A percentile compares a stretch with the other conserved stretches of the same genome.
These are phyloP conservation scores for Naganishia vishniacii DNA, from an alignment of 768 basidiomycete species.

Conservation along the genomic window DNA sequence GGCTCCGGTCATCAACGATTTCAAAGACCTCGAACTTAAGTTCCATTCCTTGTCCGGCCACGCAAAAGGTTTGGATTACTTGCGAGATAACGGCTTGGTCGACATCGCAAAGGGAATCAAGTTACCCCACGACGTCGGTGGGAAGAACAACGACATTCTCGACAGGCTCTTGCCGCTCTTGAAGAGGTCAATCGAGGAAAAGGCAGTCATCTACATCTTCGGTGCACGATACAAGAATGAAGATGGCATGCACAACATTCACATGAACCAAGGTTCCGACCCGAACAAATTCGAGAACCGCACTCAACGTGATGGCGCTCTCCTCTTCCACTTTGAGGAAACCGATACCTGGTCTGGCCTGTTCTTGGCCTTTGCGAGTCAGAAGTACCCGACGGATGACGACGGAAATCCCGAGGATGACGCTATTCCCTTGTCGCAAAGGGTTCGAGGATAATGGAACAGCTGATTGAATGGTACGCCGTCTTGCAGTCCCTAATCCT, in stretches of 20 bases:
- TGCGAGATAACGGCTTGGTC: constrained; percentile 8
- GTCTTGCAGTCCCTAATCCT: no score
- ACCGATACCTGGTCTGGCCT: constrained; percentile 4
- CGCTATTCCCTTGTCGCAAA: no score
- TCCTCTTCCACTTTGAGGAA: constrained; percentile 19
- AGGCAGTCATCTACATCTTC: constrained; percentile 20
- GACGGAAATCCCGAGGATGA: no score
- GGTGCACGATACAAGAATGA: neutral
- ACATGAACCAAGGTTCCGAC: constrained; percentile 12
- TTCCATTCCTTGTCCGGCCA: constrained; percentile 3
- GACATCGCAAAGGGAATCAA: neutral
- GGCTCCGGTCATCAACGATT: neutral
- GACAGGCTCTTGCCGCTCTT: constrained; percentile 15
- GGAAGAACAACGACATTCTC: constrained; percentile 12
- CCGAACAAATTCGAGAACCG: constrained; percentile 18
- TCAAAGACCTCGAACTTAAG: neutral
- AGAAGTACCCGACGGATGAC: constrained; percentile 18
- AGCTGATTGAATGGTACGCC: no score
- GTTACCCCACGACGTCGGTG: constrained; percentile 8
- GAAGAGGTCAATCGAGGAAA: constrained; percentile 11
- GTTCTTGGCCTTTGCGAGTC: constrained; percentile 22
- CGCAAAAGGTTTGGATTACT: constrained; percentile 6
- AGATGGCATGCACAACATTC: constrained; percentile 10
- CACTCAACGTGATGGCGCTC: constrained; percentile 5
- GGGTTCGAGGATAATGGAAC: no score